Percentiles rank a stretch among this genome's conserved stretches.
phyloP scores from a whole-genome alignment of 164 flowering plant genomes.

The Santalum album region DNA sequence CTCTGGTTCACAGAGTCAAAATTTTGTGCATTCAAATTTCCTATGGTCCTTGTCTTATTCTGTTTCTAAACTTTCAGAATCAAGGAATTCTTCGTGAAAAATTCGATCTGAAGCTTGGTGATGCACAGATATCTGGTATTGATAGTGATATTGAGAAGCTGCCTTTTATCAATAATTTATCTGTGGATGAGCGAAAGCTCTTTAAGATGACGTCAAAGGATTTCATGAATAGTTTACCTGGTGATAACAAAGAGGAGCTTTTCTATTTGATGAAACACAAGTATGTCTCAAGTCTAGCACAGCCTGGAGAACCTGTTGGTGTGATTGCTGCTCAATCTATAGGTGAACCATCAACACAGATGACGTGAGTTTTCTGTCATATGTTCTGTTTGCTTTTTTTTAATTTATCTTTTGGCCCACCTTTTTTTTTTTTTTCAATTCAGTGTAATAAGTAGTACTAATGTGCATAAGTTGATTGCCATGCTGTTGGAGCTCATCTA shows the following conservation, averaged over 20 bases:
- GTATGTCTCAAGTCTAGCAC: constrained; percentile 77
- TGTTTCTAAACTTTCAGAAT: constrained; percentile 43
- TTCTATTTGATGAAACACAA: constrained; percentile 53
- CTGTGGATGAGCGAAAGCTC: constrained; percentile 10
- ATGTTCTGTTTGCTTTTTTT: not conserved
- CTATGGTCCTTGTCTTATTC: not conserved
- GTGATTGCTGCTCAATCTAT: constrained; percentile 94
- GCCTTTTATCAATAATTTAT: constrained; percentile 20
- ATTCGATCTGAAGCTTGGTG: constrained; percentile 20
- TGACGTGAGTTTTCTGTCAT: constrained; percentile 68
- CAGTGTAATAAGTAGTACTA: no score
- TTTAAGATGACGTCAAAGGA: constrained; percentile 31
- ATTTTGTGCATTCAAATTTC: not conserved
- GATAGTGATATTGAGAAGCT: constrained; percentile 33
- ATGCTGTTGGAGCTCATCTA: no score
- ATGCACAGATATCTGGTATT: constrained; percentile 20
- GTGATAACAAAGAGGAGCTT: constrained; percentile 27
- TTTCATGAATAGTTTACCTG: constrained; percentile 11
- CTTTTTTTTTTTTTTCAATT: no score
- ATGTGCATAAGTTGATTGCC: no score
- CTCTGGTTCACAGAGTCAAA: not conserved
- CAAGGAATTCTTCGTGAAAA: constrained; percentile 34
- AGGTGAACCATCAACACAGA: constrained; percentile 97
- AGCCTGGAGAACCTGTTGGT: constrained; percentile 97
- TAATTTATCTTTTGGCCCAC: no score